Conservation (phyloP, 805 yeast genomes). For the Lachancea quebecensis region DNA sequence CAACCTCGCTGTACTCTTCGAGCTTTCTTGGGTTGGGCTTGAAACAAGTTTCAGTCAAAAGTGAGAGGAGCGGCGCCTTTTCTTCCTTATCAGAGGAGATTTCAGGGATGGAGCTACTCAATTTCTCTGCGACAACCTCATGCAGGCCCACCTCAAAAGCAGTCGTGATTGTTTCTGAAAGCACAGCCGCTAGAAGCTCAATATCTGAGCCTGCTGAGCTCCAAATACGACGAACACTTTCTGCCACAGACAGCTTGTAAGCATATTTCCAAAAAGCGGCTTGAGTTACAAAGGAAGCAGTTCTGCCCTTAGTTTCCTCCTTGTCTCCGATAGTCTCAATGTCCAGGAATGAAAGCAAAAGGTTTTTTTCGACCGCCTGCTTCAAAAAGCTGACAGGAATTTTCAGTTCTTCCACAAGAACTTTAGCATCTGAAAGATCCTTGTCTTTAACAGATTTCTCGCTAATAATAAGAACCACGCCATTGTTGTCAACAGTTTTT, state of each 20-base stretch:
- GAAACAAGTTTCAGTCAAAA: constrained; percentile 60
- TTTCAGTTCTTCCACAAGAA: constrained; percentile 44
- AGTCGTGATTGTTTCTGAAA: constrained; percentile 58
- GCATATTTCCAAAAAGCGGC: constrained; percentile 73
- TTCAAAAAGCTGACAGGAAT: constrained; percentile 46
- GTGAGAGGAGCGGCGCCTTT: constrained; percentile 39
- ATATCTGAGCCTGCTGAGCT: constrained; percentile 78
- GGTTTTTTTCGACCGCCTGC: constrained; percentile 44
- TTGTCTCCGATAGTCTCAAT: constrained; percentile 55
- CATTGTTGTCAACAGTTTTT: constrained; percentile 50
- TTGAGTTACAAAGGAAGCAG: constrained; percentile 67
- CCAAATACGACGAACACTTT: constrained; percentile 67
- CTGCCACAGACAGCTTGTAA: constrained; percentile 47
- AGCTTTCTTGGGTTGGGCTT: constrained; percentile 49
- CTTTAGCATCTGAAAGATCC: constrained; percentile 32
- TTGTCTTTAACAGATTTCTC: constrained; percentile 26
- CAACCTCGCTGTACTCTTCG: constrained; percentile 34
- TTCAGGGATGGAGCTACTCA: constrained; percentile 18
- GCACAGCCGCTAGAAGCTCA: constrained; percentile 67
- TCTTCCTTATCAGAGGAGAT: constrained; percentile 31
- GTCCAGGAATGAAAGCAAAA: constrained; percentile 54
- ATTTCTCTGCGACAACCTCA: constrained; percentile 13
- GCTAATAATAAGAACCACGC: constrained; percentile 42
- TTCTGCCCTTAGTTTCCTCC: constrained; percentile 69
- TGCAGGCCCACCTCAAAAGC: constrained; percentile 38